A percentile compares a stretch with the other conserved stretches of the same genome.
These are phyloP conservation scores for Sordariomycetes sp. DNA, from an alignment of 2,329 filamentous ascomycete species.

Conservation along the genomic window DNA sequence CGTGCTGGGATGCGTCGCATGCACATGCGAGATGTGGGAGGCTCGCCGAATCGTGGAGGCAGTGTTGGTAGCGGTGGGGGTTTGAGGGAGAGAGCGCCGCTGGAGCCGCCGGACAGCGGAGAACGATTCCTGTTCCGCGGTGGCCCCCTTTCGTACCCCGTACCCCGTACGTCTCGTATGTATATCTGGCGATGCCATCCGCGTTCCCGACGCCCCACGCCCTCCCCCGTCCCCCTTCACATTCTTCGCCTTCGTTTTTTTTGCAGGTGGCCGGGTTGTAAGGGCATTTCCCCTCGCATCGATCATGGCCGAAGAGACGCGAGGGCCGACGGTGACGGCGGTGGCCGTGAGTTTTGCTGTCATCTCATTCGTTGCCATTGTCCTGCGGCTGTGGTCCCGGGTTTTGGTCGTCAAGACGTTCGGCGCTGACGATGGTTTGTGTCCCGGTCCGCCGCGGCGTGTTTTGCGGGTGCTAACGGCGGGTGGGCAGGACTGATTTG, in stretches of 20 bases:
- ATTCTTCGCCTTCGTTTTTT: background rate
- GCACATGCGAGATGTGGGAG: too few relatives aligned
- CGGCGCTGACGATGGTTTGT: slow-evolving; percentile 18
- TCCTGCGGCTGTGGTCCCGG: slow-evolving; percentile 25
- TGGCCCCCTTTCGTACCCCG: too few relatives aligned
- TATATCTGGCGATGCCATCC: background rate
- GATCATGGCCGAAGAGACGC: slow-evolving; percentile 14
- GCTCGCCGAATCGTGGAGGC: too few relatives aligned
- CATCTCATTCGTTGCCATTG: slow-evolving; percentile 23
- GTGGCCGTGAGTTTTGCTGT: slow-evolving; percentile 24
- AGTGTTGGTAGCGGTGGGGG: background rate
- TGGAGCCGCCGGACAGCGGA: too few relatives aligned
- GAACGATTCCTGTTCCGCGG: background rate
- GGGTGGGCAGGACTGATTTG: slow-evolving; percentile 7
- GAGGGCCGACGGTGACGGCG: slow-evolving; percentile 20
- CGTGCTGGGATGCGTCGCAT: background rate
- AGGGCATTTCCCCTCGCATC: slow-evolving; percentile 16
- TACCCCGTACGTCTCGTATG: too few relatives aligned
- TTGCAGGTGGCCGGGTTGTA: slow-evolving; percentile 2
- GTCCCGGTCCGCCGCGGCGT: background rate
- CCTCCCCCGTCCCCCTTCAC: background rate
- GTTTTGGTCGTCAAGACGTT: slow-evolving; percentile 20
- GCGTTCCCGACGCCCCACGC: background rate
- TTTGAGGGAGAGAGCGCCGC: too few relatives aligned
- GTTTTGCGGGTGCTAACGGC: background rate